These are phyloP conservation scores for Xylona heveae DNA, from an alignment of 495 filamentous ascomycete genomes.

Conservation along the genomic window DNA sequence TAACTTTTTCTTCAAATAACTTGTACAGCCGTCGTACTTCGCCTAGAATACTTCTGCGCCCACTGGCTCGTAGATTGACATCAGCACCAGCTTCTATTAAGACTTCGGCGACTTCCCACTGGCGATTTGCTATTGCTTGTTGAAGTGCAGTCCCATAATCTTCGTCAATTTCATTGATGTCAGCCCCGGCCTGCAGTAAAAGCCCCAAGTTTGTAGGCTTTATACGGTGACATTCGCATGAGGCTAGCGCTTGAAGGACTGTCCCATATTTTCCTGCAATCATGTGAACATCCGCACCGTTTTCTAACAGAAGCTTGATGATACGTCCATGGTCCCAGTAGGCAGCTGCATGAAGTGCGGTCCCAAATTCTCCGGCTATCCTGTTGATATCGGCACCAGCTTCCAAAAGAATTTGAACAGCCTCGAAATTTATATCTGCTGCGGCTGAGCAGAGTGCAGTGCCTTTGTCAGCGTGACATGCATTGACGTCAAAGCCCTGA, in stretches of 20 bases:
- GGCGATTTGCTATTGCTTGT: too few species aligned
- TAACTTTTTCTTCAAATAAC: too few species aligned
- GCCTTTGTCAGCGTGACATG: not conserved
- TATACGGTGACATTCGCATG: too few species aligned
- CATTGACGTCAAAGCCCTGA: too few species aligned
- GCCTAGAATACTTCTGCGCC: too few species aligned
- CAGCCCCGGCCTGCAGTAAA: too few species aligned
- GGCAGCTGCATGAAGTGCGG: slow-evolving; percentile 1
- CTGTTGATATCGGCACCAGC: not conserved
- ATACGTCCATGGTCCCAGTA: not conserved
- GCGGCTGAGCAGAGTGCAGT: not conserved
- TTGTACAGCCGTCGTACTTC: too few species aligned
- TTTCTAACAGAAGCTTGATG: slow-evolving; percentile 4
- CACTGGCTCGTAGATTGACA: slow-evolving; percentile 5
- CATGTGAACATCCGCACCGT: slow-evolving; percentile 6
- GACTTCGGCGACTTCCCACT: not conserved
- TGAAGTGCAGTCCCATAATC: slow-evolving; percentile 1
- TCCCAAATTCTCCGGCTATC: not conserved
- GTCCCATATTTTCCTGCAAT: slow-evolving; percentile 9
- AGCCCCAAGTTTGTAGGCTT: too few species aligned
- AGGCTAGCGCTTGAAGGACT: slow-evolving; percentile 11
- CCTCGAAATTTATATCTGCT: not conserved
- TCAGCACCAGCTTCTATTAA: slow-evolving; percentile 2
- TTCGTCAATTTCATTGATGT: not conserved
- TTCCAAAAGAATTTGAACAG: not conserved